A percentile compares a stretch with the other conserved stretches of the same genome.
Evolutionary conservation across 129 eudicot genomes (phyloP).

Genomic region (Glebionis coronaria): DNA sequence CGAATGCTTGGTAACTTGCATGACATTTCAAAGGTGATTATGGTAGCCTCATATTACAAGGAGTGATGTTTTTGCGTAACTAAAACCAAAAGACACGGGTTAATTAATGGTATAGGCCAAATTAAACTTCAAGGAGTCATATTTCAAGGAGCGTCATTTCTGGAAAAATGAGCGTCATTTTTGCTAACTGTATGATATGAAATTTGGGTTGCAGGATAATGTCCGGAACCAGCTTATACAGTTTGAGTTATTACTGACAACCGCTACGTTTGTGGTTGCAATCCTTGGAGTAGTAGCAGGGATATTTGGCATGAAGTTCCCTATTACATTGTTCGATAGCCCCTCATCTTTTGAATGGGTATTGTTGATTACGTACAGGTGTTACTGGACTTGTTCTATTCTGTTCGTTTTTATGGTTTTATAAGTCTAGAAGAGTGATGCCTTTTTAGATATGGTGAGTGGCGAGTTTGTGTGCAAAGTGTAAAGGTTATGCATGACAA

Average conservation of each 20-base stretch:
- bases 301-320: conserved; percentile 92
- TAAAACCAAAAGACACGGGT: too few relatives aligned
- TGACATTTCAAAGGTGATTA: too few relatives aligned
- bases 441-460: conserved; percentile 46
- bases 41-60: too few relatives aligned
- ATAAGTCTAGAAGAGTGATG: conserved; percentile 72
- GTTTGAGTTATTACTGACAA: conserved; percentile 79
- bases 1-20: too few relatives aligned
- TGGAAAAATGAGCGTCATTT: too few relatives aligned
- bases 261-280: conserved; percentile 95
- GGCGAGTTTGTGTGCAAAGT: not conserved
- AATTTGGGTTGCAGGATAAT: conserved; percentile 59
- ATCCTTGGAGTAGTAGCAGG: conserved; percentile 95
- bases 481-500: conserved; percentile 4
- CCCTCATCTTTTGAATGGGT: conserved; percentile 82
- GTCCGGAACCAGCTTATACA: conserved; percentile 95
- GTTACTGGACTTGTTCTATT: conserved; percentile 53
- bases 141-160: too few relatives aligned
- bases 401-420: conserved; percentile 68
- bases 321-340: conserved; percentile 46
- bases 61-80: too few relatives aligned
- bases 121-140: too few relatives aligned
- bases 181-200: not conserved
- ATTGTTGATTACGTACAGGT: conserved; percentile 66
- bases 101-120: too few relatives aligned